Evolutionary conservation across 1,284 basidiomycete genomes (phyloP).

Genomic region (Ganoderma lucidum): DNA sequence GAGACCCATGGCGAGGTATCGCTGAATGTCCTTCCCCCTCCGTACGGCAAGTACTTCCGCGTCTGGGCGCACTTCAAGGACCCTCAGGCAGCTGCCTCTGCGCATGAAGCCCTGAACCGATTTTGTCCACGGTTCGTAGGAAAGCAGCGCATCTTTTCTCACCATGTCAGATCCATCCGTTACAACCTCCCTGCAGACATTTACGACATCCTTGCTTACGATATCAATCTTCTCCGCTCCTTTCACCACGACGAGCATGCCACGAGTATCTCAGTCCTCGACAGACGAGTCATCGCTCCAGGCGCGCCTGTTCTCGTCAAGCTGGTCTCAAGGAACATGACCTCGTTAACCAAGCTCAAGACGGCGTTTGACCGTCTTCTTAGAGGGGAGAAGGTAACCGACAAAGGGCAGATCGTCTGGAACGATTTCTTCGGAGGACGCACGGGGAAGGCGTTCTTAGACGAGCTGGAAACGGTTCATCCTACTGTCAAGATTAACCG

Average conservation of each 20-base stretch:
- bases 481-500: slow-evolving; percentile 52
- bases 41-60: slow-evolving; percentile 57
- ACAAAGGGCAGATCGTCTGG: slow-evolving; percentile 63
- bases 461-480: slow-evolving; percentile 47
- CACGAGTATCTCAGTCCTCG: slow-evolving; percentile 36
- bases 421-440: slow-evolving; percentile 61
- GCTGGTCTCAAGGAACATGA: slow-evolving; percentile 53
- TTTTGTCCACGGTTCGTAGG: slow-evolving; percentile 53
- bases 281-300: slow-evolving; percentile 21
- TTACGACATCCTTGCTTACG: slow-evolving; percentile 42
- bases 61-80: slow-evolving; percentile 63
- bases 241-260: slow-evolving; percentile 30
- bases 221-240: slow-evolving; percentile 37
- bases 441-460: slow-evolving; percentile 54
- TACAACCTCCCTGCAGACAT: slow-evolving; percentile 49
- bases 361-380: slow-evolving; percentile 64
- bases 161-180: slow-evolving; percentile 56
- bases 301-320: slow-evolving; percentile 46
- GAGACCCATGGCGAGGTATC: slow-evolving; percentile 48
- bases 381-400: slow-evolving; percentile 61
- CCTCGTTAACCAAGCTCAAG: slow-evolving; percentile 61
- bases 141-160: slow-evolving; percentile 52
- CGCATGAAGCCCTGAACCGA: slow-evolving; percentile 53
- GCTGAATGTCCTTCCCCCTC: slow-evolving; percentile 57
- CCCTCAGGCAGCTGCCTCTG: slow-evolving; percentile 55